phyloP scores from a whole-genome alignment of 2,329 filamentous ascomycete genomes.

The Epicoccum nigrum region DNA sequence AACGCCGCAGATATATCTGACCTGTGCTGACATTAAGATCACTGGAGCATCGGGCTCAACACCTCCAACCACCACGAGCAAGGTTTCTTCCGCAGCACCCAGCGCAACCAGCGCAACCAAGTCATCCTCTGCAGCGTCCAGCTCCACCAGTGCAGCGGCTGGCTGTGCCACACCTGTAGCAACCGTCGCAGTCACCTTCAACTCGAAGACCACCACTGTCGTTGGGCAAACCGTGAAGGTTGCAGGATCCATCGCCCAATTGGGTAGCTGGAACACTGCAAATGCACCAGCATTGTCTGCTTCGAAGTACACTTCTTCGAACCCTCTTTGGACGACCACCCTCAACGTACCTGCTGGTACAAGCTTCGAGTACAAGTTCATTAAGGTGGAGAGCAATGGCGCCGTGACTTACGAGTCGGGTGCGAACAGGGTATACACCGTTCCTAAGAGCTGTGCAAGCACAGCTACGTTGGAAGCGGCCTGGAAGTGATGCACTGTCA shows the following conservation, averaged over 20 bases:
- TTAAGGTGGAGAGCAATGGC: slow-evolving; percentile 53
- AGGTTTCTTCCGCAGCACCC: slow-evolving; percentile 12
- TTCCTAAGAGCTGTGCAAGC: slow-evolving; percentile 30
- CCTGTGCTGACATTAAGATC: slow-evolving; percentile 43
- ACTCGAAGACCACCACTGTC: slow-evolving; percentile 55
- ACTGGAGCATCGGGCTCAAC: slow-evolving; percentile 20
- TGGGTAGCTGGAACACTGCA: slow-evolving; percentile 54
- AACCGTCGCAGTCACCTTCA: slow-evolving; percentile 50
- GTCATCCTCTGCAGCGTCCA: slow-evolving; percentile 7
- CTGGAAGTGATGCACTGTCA: slow-evolving; percentile 40
- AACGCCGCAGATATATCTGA: slow-evolving; percentile 42
- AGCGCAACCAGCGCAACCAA: slow-evolving; percentile 18
- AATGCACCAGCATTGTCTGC: slow-evolving; percentile 51
- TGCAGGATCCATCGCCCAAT: slow-evolving; percentile 50
- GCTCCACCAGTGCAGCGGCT: slow-evolving; percentile 18
- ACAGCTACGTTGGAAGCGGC: slow-evolving; percentile 23
- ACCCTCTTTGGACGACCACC: slow-evolving; percentile 55
- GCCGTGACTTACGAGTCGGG: slow-evolving; percentile 54
- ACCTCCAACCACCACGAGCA: slow-evolving; percentile 26
- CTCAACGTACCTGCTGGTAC: slow-evolving; percentile 51
- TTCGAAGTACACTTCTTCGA: slow-evolving; percentile 50
- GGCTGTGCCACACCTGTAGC: slow-evolving; percentile 36
- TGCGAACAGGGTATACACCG: slow-evolving; percentile 50
- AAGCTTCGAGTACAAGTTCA: slow-evolving; percentile 55
- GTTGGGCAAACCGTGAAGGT: slow-evolving; percentile 58